Percentiles rank a stretch among this genome's conserved stretches.
Conservation (phyloP, 306 rosid genomes). For the Prunus mongolica region DNA sequence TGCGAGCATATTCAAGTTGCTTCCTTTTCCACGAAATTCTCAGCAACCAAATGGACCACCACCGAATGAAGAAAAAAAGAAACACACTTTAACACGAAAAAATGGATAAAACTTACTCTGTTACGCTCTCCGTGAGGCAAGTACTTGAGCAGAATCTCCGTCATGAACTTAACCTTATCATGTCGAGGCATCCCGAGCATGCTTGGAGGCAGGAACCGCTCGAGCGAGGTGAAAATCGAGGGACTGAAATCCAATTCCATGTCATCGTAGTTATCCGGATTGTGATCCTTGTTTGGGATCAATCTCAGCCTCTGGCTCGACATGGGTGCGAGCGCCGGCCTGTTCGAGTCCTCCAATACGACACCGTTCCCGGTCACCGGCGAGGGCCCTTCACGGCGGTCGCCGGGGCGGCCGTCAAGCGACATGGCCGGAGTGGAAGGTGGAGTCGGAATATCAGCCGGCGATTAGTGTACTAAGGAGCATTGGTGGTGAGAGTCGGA, state of each 20-base stretch:
- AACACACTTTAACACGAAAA: background rate
- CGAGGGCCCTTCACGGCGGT: constrained; percentile 14
- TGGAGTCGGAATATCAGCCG: background rate
- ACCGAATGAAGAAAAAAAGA: background rate
- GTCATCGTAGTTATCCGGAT: constrained; percentile 68
- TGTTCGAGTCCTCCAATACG: constrained; percentile 1
- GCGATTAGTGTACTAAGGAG: background rate
- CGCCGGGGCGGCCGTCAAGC: constrained; percentile 43
- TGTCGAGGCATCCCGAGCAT: constrained; percentile 54
- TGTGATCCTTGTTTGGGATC: constrained; percentile 58
- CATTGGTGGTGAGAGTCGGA: constrained; percentile 3
- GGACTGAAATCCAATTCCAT: constrained; percentile 71
- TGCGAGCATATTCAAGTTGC: background rate
- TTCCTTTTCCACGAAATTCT: background rate
- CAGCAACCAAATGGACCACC: constrained; percentile 2
- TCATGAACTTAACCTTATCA: constrained; percentile 63
- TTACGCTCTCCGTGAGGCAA: constrained; percentile 62
- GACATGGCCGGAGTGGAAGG: constrained; percentile 35
- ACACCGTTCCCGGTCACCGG: constrained; percentile 33
- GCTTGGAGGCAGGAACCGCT: constrained; percentile 54
- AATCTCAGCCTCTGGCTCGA: constrained; percentile 40
- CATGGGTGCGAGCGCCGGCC: constrained; percentile 5
- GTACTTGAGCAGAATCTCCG: constrained; percentile 58
- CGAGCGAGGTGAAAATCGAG: constrained; percentile 60
- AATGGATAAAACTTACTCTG: constrained; percentile 38